phyloP scores from a whole-genome alignment of 1,284 basidiomycete species.

The Apiotrichum gracile region DNA sequence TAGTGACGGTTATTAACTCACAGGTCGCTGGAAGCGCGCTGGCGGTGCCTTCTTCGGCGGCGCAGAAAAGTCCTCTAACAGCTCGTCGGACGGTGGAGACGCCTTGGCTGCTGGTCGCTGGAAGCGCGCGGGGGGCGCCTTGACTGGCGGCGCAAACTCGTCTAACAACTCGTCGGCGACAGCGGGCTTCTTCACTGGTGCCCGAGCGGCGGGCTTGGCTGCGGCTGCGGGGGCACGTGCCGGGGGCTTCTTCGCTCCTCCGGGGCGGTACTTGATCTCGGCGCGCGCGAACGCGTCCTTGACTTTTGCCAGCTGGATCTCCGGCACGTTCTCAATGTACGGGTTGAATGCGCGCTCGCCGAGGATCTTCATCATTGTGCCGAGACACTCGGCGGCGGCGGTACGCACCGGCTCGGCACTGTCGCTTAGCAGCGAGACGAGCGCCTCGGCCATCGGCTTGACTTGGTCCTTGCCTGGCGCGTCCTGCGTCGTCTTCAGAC shows the following conservation, averaged over 20 bases:
- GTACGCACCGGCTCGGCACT: slow-evolving; percentile 84
- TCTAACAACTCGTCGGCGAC: slow-evolving; percentile 24
- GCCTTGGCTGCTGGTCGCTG: slow-evolving; percentile 2
- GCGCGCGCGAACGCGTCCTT: slow-evolving; percentile 89
- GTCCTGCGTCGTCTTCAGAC: slow-evolving; percentile 61
- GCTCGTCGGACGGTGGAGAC: slow-evolving; percentile 20
- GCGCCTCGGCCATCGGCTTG: slow-evolving; percentile 73
- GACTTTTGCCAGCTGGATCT: slow-evolving; percentile 86
- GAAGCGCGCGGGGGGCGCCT: slow-evolving; percentile 1
- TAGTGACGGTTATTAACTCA: too few relatives aligned
- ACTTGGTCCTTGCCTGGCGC: slow-evolving; percentile 65
- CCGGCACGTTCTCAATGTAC: slow-evolving; percentile 77
- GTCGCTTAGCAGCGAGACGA: slow-evolving; percentile 76
- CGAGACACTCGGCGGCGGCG: slow-evolving; percentile 80
- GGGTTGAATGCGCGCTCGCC: slow-evolving; percentile 89
- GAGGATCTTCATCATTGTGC: slow-evolving; percentile 93
- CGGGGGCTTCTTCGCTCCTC: slow-evolving; percentile 54
- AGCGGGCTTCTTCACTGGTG: slow-evolving; percentile 48
- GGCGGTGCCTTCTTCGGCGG: slow-evolving; percentile 26
- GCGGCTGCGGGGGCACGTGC: slow-evolving; percentile 48
- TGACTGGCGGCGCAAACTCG: slow-evolving; percentile 2
- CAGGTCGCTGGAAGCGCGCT: slow-evolving; percentile 17
- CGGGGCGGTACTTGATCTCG: slow-evolving; percentile 73
- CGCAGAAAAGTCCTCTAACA: slow-evolving; percentile 24
- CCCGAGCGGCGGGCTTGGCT: slow-evolving; percentile 44